Evolutionary conservation across 2,329 filamentous ascomycete genomes (phyloP), one percentile per base, ranked within the genome.

Genomic region (Madurella fahalii): DNA sequence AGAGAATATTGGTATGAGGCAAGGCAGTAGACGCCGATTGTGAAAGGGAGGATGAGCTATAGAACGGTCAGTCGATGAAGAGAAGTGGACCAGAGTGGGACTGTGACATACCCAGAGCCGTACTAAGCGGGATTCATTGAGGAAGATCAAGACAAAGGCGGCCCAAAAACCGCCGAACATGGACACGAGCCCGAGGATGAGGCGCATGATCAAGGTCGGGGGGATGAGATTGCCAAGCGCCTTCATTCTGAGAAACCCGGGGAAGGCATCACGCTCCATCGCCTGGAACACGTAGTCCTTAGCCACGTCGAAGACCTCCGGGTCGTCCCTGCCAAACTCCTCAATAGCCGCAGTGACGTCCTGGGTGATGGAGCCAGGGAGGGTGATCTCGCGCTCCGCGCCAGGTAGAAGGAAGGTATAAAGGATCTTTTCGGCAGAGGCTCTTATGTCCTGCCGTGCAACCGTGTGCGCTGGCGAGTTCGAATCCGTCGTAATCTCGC

Each of bases 211-310:
- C 62, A 95, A 86, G 45, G 90, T 95, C 15, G 93, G 84, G 2
- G 93, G 94, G 30, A 99, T 93, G 13, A 99, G 80, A 67, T 99
- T 99, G 57, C 95, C 95, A 20, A 99, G 79, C 2, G 94, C 94
- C 74, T 97, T 97, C 74, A 90, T 90, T 67, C 93, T 83, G 56
- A 99, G 79, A 73, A 99, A 99, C 1, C 93, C 93, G 0, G 95
- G 94, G 69, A 96, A 99, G n/a, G 95, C 94, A 74, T 99, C 94
- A 53, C 95, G 84, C 74, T 99, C 95, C 94, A 99, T 99, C 34
- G 95, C 95, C 73, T 99, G 95, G 72, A 97, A 99, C 59, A 97
- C 94, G 69, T 97, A 99, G 74, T 99, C 94, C 77, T 99, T 99
- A 52, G 94, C 94, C 17, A 90, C 85, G 69, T 97, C 94, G 65